These are phyloP conservation scores for Sanghuangporus sanghuang DNA, from an alignment of 1,284 basidiomycete species.

Conservation along the genomic window DNA sequence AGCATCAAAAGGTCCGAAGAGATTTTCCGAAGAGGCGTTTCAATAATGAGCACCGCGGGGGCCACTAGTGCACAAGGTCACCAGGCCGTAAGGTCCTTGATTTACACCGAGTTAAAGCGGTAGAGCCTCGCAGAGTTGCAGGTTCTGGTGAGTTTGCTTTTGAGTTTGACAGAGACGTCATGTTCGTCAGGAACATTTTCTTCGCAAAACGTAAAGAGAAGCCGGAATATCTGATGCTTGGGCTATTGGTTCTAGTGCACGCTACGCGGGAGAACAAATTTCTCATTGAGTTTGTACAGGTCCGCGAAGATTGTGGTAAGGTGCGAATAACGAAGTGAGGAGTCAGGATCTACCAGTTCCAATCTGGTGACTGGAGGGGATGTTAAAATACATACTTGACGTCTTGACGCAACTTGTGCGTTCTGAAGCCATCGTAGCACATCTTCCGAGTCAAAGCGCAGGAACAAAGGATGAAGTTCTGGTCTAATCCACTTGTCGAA, in stretches of 20 bases:
- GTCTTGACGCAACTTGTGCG: neutral
- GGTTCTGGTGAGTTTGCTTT: no score
- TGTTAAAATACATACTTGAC: neutral
- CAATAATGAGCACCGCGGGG: no score
- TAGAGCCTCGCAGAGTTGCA: no score
- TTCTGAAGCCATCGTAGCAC: no score
- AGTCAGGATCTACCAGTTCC: neutral
- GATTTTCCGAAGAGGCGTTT: no score
- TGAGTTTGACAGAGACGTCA: neutral
- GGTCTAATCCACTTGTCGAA: no score
- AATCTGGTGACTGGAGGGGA: neutral
- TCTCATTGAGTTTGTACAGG: neutral
- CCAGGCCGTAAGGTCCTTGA: no score
- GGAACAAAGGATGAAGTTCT: no score
- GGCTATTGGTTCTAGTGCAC: neutral
- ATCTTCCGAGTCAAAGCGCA: no score
- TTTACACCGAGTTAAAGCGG: no score
- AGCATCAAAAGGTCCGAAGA: no score
- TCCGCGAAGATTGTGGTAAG: neutral
- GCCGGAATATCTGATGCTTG: neutral
- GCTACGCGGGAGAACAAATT: neutral
- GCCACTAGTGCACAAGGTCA: no score
- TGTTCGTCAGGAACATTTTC: neutral
- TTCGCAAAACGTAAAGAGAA: neutral
- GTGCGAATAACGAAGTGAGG: neutral